These are phyloP conservation scores for Entonaema liquescens DNA, from an alignment of 495 filamentous ascomycete species.

Conservation along the genomic window DNA sequence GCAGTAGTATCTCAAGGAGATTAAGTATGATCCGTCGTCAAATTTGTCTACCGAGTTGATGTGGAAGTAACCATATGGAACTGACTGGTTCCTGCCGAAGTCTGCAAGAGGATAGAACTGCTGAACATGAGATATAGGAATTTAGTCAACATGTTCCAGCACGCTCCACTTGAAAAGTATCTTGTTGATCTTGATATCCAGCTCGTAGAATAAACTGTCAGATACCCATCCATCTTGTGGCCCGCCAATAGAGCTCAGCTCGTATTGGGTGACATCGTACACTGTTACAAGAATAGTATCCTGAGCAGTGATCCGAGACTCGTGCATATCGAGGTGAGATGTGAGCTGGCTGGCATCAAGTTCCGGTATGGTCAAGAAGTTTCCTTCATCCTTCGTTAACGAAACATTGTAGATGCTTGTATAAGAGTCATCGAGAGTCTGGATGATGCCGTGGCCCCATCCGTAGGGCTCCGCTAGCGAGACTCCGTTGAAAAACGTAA, in stretches of 20 bases:
- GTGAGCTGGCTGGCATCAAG: conserved; percentile 20
- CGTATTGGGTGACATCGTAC: conserved; percentile 48
- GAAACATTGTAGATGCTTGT: conserved; percentile 54
- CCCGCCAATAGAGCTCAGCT: conserved; percentile 50
- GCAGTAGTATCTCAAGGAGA: conserved; percentile 31
- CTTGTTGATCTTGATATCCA: conserved; percentile 30
- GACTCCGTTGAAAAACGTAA: conserved; percentile 61
- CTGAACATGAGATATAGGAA: conserved; percentile 26
- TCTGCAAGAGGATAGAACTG: conserved; percentile 26
- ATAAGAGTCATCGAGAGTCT: conserved; percentile 61
- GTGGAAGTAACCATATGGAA: conserved; percentile 35
- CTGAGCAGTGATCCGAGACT: conserved; percentile 56
- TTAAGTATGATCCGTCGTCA: conserved; percentile 32
- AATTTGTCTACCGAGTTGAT: conserved; percentile 37
- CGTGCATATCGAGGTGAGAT: conserved; percentile 49
- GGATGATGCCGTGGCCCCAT: conserved; percentile 56
- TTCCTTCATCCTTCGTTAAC: conserved; percentile 10
- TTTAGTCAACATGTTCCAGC: conserved; percentile 22
- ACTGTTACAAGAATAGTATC: conserved; percentile 56
- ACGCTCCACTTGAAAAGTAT: conserved; percentile 32
- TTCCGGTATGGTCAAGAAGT: conserved; percentile 24
- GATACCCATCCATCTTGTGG: conserved; percentile 38
- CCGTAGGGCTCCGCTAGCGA: conserved; percentile 48
- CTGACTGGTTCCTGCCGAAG: conserved; percentile 20
- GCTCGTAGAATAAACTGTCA: conserved; percentile 34